These are phyloP conservation scores for Cryomyces antarcticus DNA, from an alignment of 495 filamentous ascomycete species.

Conservation along the genomic window DNA sequence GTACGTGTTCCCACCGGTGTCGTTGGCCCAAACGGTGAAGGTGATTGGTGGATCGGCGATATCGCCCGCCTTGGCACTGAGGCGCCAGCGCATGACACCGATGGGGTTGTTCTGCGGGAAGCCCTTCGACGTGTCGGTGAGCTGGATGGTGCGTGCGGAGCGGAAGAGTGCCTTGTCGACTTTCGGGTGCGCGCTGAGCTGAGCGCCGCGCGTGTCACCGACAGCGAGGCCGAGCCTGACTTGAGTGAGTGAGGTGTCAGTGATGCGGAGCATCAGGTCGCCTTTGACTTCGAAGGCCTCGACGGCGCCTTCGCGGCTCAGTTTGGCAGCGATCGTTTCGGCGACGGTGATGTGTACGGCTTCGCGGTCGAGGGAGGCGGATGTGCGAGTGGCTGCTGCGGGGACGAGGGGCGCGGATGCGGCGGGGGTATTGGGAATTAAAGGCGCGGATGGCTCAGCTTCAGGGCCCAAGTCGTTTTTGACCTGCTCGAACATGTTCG, in stretches of 20 bases:
- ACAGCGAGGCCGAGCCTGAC: constrained; percentile 63
- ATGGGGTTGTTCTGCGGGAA: constrained; percentile 85
- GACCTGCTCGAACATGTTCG: constrained; percentile 92
- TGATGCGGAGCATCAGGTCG: constrained; percentile 72
- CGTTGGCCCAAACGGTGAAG: constrained; percentile 92
- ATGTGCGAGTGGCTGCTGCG: constrained; percentile 29
- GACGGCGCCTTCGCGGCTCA: constrained; percentile 66
- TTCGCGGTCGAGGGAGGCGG: constrained; percentile 19
- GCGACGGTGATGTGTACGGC: constrained; percentile 62
- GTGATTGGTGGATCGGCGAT: constrained; percentile 61
- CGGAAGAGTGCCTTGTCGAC: constrained; percentile 75
- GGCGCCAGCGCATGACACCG: constrained; percentile 74
- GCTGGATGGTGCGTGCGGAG: constrained; percentile 56
- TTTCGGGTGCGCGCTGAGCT: constrained; percentile 87
- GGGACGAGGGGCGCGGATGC: constrained; percentile 33
- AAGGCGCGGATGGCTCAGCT: constrained; percentile 51
- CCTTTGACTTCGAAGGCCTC: constrained; percentile 76
- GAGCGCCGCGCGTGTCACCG: constrained; percentile 53
- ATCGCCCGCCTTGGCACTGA: constrained; percentile 48
- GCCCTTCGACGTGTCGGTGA: constrained; percentile 61
- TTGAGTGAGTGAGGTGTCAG: constrained; percentile 70
- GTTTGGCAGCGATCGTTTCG: constrained; percentile 69
- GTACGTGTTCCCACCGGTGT: constrained; percentile 53
- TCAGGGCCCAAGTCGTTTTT: constrained; percentile 69
- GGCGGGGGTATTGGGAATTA: constrained; percentile 31